Evolutionary conservation across 2,329 filamentous ascomycete genomes (phyloP), one percentile per base, ranked within the genome.

Genomic region (Metarhizium guizhouense): DNA sequence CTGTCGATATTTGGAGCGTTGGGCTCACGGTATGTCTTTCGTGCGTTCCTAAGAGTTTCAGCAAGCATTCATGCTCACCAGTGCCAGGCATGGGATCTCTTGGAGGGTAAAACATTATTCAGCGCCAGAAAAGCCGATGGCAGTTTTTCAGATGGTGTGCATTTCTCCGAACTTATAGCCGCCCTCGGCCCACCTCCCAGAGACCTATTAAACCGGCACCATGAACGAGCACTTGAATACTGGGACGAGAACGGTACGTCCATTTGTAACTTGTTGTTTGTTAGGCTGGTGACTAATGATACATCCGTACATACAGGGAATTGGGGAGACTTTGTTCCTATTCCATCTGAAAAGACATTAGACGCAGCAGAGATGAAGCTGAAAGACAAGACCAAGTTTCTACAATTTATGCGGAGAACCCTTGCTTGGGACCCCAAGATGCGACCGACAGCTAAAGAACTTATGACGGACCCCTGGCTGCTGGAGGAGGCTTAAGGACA

Each of bases 1-100:
- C 62, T 0, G 65, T 65, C 0, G 63, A 68, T 38, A 62, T 68
- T 5, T 68, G 64, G 66, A 68, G 62, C n/a, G 60, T 65, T 16
- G 63, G 63, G 4, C 60, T 68, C 2, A 63, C 61, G 1, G 63
- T 63, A 51, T 48, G 52, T 54, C 42, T 30, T 16, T 5, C 16
- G 8, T 11, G 20, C 32, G 10, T 34, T 5, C 32, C 32, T 34
- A 11, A 11, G 32, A 34, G 32, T 34, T 34, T 34, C 5, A 34
- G 6, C 7, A 34, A 8, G 32, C 32, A 10, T 34, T 7, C 32
- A 34, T 48, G 40, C 52, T 52, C 11, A 42, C 43, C 42, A 45
- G 25, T 42, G 36, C 3, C 45, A 64, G 63, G 63, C 61, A 4
- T 66, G 62, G 64, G 59, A 66, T 43, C 52, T 67, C 8, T 56